Conservation (phyloP, 2,329 filamentous ascomycete genomes). For the Blastomyces silverae region DNA sequence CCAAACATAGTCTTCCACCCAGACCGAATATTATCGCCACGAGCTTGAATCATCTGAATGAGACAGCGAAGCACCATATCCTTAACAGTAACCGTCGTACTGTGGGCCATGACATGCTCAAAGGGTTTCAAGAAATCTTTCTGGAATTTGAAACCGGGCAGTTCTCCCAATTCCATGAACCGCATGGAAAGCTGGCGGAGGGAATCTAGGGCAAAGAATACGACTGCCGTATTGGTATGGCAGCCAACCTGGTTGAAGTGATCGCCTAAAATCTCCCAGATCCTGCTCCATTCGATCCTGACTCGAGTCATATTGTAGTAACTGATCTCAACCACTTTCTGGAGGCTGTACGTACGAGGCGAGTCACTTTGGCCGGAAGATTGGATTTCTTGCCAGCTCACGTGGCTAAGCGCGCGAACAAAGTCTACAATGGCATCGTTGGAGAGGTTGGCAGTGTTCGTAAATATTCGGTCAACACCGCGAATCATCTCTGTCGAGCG, state of each 20-base stretch:
- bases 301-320: conserved; percentile 99
- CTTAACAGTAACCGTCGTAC: conserved; percentile 83
- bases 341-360: conserved; percentile 90
- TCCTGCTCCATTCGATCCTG: conserved; percentile 95
- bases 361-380: conserved; percentile 94
- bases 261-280: conserved; percentile 95
- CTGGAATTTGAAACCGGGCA: conserved; percentile 98
- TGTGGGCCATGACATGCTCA: conserved; percentile 94
- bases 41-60: conserved; percentile 98
- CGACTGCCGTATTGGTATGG: conserved; percentile 90
- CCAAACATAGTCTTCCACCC: conserved; percentile 99
- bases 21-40: conserved; percentile 92
- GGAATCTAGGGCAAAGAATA: conserved; percentile 95
- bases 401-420: conserved; percentile 82
- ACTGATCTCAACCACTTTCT: conserved; percentile 97
- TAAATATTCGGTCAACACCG: conserved; percentile 91
- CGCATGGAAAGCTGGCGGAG: conserved; percentile 94
- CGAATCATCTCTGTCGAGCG: conserved; percentile 89
- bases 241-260: conserved; percentile 98
- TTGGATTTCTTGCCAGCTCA: conserved; percentile 98
- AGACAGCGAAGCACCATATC: conserved; percentile 94
- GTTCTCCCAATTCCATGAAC: conserved; percentile 96
- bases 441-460: conserved; percentile 85
- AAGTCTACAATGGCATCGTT: conserved; percentile 95
- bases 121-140: conserved; percentile 99